Percentiles rank a stretch among this genome's conserved stretches.
Conservation (phyloP, 192 early-diverging fungal genomes). For the Coemansia sp. region DNA sequence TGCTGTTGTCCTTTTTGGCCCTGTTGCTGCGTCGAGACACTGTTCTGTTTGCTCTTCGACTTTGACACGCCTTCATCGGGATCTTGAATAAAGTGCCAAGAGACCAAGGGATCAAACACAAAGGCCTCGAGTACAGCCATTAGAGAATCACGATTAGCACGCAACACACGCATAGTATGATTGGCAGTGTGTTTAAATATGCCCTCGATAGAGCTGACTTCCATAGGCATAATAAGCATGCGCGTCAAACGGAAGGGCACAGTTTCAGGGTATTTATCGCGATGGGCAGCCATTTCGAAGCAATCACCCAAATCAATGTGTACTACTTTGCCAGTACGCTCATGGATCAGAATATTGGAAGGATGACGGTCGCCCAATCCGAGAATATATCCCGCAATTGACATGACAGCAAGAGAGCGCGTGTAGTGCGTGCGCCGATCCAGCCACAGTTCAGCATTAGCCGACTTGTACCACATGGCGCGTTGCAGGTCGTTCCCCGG, state of each 20-base stretch:
- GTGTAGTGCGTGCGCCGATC: constrained; percentile 98
- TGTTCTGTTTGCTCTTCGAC: neutral
- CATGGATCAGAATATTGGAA: constrained; percentile 94
- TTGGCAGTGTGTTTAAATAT: constrained; percentile 94
- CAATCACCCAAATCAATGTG: constrained; percentile 99
- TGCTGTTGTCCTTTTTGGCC: neutral
- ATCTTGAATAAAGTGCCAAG: constrained; percentile 27
- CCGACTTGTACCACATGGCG: constrained; percentile 93
- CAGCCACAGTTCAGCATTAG: constrained; percentile 95
- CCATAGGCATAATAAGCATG: constrained; percentile 98
- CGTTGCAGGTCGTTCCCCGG: constrained; percentile 94
- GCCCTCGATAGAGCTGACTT: constrained; percentile 94
- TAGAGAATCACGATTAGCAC: constrained; percentile 94
- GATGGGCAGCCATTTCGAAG: constrained; percentile 96
- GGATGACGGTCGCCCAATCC: constrained; percentile 97
- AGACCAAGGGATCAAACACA: constrained; percentile 84
- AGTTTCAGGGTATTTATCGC: constrained; percentile 95
- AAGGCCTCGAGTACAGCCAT: constrained; percentile 99
- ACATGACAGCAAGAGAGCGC: constrained; percentile 93
- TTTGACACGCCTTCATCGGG: neutral
- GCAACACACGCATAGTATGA: constrained; percentile 92
- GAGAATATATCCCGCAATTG: constrained; percentile 98
- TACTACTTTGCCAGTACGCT: constrained; percentile 92
- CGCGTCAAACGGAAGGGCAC: constrained; percentile 98
- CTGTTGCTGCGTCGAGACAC: constrained; percentile 3